Evolutionary conservation across 441 rosid species (phyloP), one percentile per base, ranked within the genome.

Genomic region (Daphne laureola): DNA sequence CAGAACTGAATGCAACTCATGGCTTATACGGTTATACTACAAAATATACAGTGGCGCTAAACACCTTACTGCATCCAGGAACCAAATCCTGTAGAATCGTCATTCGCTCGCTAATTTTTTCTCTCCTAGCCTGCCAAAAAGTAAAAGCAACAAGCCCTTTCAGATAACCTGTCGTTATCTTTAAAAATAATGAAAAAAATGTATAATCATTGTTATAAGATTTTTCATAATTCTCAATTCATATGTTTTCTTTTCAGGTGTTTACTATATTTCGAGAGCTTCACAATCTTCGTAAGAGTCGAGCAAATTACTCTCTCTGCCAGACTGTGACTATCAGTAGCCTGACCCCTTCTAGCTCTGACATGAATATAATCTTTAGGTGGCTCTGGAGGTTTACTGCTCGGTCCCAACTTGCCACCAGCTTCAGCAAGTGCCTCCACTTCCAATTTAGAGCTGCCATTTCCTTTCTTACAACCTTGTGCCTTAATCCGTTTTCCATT

Each of bases 261-360:
- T 25, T 50, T 15, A n/a, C 16, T 38, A 17, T 18, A 35, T 35
- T 14, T 1, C 43, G 23, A 14, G 7, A 46, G 40, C 67, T 49
- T 54, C 45, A 59, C 25, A 49, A 57, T 53, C 14, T 43, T 3
- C 3, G 44, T 17, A 54, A 41, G 47, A 46, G 46, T 63, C 16
- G 55, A 65, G 70, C 11, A 47, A 70, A 64, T 72, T 77, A 77
- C 89, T 69, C 86, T 72, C 68, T 82, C 89, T 26, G 89, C 89
- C 55, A 82, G 65, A 70, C 88, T 82, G 59, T 82, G 89, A 46
- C 86, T 81, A 58, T 82, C 86, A 0, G 86, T 82, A 45, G 89
- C 86, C 70, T 82, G 86, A 57, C 86, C 89, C 63, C 89, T 71
- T 68, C 89, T 71, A 14, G 89, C 89, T 78, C 86, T 73, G 31